A percentile compares a stretch with the other conserved stretches of the same genome.
Conservation (phyloP, 441 rosid species). For the Francoa sonchifolia region DNA sequence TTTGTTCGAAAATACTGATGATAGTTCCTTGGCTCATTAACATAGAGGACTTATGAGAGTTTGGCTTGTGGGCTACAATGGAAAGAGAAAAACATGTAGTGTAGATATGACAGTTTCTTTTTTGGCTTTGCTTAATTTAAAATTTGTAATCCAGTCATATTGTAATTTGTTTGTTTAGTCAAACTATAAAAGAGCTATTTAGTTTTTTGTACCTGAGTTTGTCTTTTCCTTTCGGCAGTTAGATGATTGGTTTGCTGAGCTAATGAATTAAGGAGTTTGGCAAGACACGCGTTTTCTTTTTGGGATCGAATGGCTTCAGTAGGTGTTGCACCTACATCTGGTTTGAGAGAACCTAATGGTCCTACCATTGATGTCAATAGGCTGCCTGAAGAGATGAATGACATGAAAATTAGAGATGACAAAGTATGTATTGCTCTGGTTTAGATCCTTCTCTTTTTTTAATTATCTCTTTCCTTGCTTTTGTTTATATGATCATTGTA, state of each 20-base stretch:
- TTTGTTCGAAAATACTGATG: too few relatives aligned
- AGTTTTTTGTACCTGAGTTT: background rate
- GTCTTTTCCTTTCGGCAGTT: constrained; percentile 20
- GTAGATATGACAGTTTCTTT: too few relatives aligned
- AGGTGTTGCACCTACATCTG: constrained; percentile 50
- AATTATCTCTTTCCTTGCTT: constrained; percentile 2
- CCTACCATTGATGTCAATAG: constrained; percentile 48
- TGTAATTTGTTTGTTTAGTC: too few relatives aligned
- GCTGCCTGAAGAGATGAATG: constrained; percentile 83
- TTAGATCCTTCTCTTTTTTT: background rate
- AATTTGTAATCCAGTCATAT: too few relatives aligned
- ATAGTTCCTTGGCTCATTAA: too few relatives aligned
- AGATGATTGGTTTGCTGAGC: constrained; percentile 18
- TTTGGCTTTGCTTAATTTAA: too few relatives aligned
- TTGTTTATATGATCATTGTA: background rate
- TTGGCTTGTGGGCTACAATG: too few relatives aligned
- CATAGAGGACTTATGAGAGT: too few relatives aligned
- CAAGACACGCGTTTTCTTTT: constrained; percentile 12
- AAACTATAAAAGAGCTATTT: too few relatives aligned
- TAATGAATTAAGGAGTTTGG: constrained; percentile 18
- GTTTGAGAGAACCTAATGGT: constrained; percentile 52
- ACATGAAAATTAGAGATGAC: constrained; percentile 83
- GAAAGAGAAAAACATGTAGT: too few relatives aligned
- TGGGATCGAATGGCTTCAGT: constrained; percentile 58
- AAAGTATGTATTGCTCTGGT: constrained; percentile 26